Evolutionary conservation across 2,329 filamentous ascomycete species (phyloP), one percentile per base, ranked within the genome.

Genomic region (Nemania sp.): DNA sequence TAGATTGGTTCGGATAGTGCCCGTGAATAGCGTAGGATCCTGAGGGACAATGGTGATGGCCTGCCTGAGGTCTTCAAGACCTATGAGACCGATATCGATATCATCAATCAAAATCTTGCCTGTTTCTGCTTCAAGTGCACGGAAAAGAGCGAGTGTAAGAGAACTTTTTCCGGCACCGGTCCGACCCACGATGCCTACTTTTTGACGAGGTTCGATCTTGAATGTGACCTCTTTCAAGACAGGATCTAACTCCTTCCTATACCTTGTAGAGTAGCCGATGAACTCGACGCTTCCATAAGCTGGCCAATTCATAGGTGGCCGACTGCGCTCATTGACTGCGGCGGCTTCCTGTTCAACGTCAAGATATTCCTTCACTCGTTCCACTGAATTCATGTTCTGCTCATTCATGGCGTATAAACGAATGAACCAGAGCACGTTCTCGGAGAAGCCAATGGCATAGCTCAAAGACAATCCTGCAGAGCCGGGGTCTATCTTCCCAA

Each of bases 301-400:
- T 7, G 94, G 94, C 94, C 94, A 99, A 68, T 89, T 86, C 4
- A 80, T 73, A 0, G 88, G 80, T 6, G 94, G 94, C 23, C 90
- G 82, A 60, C 84, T 89, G 54, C 93, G 85, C 49, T 91, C 85
- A 34, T 96, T 82, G 34, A 96, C 77, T 1, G 89, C 80, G 0
- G 82, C 78, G 1, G 94, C 92, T 74, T 99, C 94, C 70, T 97
- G 93, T 64, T 97, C 93, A 1, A 99, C 89, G 39, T 97, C 91
- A 30, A 97, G 82, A 68, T 97, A 99, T 70, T 99, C 94, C 76
- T 96, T 95, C 68, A 99, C 88, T 67, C 94, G 90, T 74, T 99
- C 94, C 43, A 97, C 92, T 2, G 93, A 93, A 74, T 99, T 99
- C 94, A 99, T 97, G 74, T 97, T 97, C 73, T 99, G 94, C 74